Evolutionary conservation across 345 rosid genomes (phyloP).

Genomic region (Eucalyptus curtisii): DNA sequence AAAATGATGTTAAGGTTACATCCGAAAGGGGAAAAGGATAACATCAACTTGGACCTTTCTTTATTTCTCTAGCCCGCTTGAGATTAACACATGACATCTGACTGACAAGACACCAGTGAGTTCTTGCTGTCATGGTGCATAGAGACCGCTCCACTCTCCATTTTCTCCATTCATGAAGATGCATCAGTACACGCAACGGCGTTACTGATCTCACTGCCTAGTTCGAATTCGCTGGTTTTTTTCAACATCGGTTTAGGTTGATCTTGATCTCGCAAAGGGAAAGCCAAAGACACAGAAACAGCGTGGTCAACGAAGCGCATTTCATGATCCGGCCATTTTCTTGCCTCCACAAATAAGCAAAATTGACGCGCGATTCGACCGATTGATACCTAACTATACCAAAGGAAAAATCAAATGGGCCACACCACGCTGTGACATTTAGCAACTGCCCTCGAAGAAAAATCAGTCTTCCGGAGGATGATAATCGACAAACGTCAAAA

Average conservation of each 20-base stretch:
- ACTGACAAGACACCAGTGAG: background rate
- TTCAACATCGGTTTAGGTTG: background rate
- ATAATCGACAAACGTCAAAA: background rate
- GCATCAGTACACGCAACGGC: background rate
- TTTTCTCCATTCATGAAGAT: background rate
- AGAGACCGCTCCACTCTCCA: background rate
- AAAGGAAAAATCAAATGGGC: background rate
- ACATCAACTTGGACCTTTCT: background rate
- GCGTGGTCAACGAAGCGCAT: background rate
- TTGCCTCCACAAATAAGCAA: background rate
- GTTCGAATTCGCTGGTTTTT: background rate
- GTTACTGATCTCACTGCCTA: background rate
- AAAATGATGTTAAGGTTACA: background rate
- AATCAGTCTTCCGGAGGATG: background rate
- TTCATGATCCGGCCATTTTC: background rate
- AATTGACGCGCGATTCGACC: background rate
- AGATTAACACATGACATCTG: background rate
- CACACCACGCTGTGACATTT: background rate
- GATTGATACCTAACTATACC: background rate
- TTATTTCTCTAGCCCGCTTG: background rate
- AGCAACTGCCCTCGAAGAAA: background rate
- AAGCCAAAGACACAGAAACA: background rate
- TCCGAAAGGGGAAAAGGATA: background rate
- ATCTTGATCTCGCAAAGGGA: background rate
- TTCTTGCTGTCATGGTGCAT: background rate